Base-by-base conservation (phyloP, 441 rosid species). In the Macaranga tanarius region DNA sequence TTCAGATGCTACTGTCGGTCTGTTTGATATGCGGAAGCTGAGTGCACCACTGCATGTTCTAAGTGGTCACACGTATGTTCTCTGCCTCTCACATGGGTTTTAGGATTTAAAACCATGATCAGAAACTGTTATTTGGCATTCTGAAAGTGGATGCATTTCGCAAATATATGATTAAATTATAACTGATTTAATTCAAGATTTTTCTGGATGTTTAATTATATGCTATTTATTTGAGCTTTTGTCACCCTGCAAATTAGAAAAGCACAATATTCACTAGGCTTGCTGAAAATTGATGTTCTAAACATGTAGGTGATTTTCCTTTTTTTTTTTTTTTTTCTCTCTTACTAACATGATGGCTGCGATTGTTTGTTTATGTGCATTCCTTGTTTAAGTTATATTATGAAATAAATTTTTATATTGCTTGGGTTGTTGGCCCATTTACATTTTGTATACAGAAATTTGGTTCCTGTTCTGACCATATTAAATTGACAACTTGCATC, bases 11-110 rank as follows among this genome's bases (percentile, higher is more conserved):
- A 88, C 97, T 1, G 86, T 90, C 28, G 86, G 85, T 66, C 84
- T 91, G 75, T 89, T 90, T 81, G 98, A 93, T 79, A 76, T 85
- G 72, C 87, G 98, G 65, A 91, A 91, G 86, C 83, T 93, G 78
- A 80, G 77, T 42, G 70, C 62, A 3, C 90, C 96, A 3, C 79
- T 91, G 73, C 92, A 91, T 77, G 82, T 85, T 71, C 79, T 93
- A 61, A 83, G 89, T 65, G 82, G 87, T 71, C 94, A 93, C 66
- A 84, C 51, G 98, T 87, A 83, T 45, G 92, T 76, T 40, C 65
- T 22, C 57, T 62, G 19, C 62, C 54, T 72, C 34, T 25, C 48
- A 26, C 48, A 25, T 47, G 7, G 3, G 12, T 31, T 25, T 60
- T 47, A 15, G 55, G 4, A 4, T 58, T 28, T 64, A 22, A 15